A percentile compares a stretch with the other conserved stretches of the same genome.
These are phyloP conservation scores for Domatiomyces globalis DNA, from an alignment of 2,329 filamentous ascomycete species.

Conservation along the genomic window DNA sequence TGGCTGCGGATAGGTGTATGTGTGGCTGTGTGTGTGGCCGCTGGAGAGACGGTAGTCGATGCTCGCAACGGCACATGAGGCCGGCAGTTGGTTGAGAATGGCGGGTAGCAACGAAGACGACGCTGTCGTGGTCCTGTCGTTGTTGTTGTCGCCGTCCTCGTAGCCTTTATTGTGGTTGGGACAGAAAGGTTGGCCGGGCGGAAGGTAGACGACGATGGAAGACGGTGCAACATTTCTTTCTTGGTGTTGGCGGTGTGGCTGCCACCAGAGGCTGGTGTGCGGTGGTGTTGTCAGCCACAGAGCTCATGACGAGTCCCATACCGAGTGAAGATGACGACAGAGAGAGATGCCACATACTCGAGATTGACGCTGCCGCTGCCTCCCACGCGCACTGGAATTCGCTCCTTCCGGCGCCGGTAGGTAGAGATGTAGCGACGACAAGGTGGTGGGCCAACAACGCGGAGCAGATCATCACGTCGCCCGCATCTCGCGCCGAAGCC, in stretches of 20 bases:
- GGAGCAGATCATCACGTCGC: neutral
- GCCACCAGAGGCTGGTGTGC: neutral
- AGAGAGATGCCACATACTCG: neutral
- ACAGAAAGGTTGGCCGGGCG: constrained; percentile 2
- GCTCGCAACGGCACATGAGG: neutral
- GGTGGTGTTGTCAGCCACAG: neutral
- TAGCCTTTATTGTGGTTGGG: neutral
- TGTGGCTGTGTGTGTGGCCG: neutral
- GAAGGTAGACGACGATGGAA: constrained; percentile 4
- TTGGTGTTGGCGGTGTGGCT: neutral
- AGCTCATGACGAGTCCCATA: neutral
- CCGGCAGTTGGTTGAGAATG: neutral
- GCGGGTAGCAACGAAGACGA: neutral
- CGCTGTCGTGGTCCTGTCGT: neutral
- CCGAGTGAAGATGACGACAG: neutral
- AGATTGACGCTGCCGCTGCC: constrained; percentile 5
- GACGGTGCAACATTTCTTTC: neutral
- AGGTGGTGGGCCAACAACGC: neutral
- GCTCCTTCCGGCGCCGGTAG: neutral
- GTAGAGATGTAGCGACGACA: neutral
- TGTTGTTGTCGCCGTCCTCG: neutral
- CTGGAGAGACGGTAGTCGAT: constrained; percentile 5
- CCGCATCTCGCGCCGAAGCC: neutral
- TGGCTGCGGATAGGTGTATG: constrained; percentile 16
- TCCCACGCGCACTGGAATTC: constrained; percentile 1